Evolutionary conservation across 495 filamentous ascomycete species (phyloP), one percentile per base, ranked within the genome.

Genomic region (Chaetomidium leptoderma): DNA sequence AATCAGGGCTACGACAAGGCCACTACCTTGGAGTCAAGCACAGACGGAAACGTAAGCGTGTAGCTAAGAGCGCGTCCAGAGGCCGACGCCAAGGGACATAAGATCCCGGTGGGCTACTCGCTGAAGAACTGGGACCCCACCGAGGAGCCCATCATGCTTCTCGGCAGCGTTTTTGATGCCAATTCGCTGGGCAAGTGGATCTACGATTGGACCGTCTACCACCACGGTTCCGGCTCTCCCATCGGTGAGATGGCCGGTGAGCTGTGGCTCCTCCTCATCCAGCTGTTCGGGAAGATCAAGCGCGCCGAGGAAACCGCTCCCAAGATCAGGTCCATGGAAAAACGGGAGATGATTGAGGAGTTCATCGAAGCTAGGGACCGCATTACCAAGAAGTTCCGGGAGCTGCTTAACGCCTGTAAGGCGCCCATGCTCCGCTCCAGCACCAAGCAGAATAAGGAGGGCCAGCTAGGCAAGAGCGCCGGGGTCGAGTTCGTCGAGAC

Each of bases 111-210:
- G 2, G 93, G 95, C 47, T 99, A 96, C 75, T 96, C 89, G 33
- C 83, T 91, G 74, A 97, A 97, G 77, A 97, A 99, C 80, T 99
- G 93, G 93, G 95, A 97, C 69, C 92, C 92, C 1, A 85, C 85
- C 43, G 91, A 96, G 73, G 89, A 90, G 63, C 75, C 93, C 32
- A 95, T 98, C 71, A 85, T 96, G 70, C 81, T 98, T 6, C 81
- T 97, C 9, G 93, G 93, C 40, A 95, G 89, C 68, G 93, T 97
- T 42, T 98, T 97, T 68, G 95, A 97, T 67, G 89, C 93, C 71
- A 96, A 96, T 81, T 95, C 90, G 19, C 81, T 98, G 16, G 93
- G 93, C 66, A 96, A 96, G 74, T 98, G 93, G 93, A 92, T 98
- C 70, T 98, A 96, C 76, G 95, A 98, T 80, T 98, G 93, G 93